These are phyloP conservation scores for Venturia pyrina DNA, from an alignment of 2,329 filamentous ascomycete species.

Conservation along the genomic window DNA sequence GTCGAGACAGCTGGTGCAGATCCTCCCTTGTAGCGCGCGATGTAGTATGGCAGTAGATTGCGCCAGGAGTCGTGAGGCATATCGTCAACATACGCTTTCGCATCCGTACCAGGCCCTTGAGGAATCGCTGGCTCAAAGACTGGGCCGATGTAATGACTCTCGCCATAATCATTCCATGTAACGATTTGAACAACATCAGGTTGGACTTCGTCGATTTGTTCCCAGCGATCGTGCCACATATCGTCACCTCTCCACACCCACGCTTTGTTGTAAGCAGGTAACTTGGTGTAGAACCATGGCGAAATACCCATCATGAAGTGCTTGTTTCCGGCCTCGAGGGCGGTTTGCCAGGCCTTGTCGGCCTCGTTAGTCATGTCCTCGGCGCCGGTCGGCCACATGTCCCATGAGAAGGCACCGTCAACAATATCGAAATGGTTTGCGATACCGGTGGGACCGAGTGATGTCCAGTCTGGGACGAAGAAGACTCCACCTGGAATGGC, in stretches of 20 bases:
- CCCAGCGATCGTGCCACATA: slow-evolving; percentile 44
- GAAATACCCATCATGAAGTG: slow-evolving; percentile 40
- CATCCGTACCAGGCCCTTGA: slow-evolving; percentile 38
- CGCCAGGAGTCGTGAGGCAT: slow-evolving; percentile 44
- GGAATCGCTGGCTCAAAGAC: slow-evolving; percentile 37
- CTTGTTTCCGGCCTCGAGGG: slow-evolving; percentile 28
- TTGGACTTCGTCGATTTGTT: slow-evolving; percentile 23
- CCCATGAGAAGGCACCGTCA: slow-evolving; percentile 40
- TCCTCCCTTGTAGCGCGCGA: slow-evolving; percentile 39
- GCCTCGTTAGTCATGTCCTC: slow-evolving; percentile 40
- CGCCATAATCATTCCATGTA: slow-evolving; percentile 51
- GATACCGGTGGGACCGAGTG: slow-evolving; percentile 24
- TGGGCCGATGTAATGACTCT: slow-evolving; percentile 46
- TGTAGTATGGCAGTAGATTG: slow-evolving; percentile 40
- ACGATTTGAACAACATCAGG: slow-evolving; percentile 45
- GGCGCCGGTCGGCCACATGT: slow-evolving; percentile 38
- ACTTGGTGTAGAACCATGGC: slow-evolving; percentile 47
- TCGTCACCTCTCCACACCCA: slow-evolving; percentile 55
- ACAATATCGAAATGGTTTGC: slow-evolving; percentile 32
- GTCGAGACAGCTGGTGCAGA: slow-evolving; percentile 20
- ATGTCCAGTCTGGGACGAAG: slow-evolving; percentile 37
- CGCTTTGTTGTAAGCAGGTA: slow-evolving; percentile 48
- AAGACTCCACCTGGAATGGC: slow-evolving; percentile 13
- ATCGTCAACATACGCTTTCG: slow-evolving; percentile 38
- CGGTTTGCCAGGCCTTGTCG: slow-evolving; percentile 31